Evolutionary conservation across 768 basidiomycete genomes (phyloP).

Genomic region (Hydnum rufescens): DNA sequence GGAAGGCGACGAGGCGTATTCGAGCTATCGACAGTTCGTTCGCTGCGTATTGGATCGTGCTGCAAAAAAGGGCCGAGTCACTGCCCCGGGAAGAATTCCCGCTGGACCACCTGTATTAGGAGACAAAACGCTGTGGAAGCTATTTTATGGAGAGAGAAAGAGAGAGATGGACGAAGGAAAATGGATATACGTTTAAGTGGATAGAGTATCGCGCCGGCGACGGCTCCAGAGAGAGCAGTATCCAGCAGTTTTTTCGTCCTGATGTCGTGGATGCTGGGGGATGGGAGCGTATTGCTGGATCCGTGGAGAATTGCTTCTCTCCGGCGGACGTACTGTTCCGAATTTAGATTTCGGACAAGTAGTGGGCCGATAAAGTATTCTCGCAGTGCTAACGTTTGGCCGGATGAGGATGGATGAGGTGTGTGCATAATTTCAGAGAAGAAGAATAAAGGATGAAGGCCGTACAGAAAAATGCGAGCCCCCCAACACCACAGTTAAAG

Average conservation of each 20-base stretch:
- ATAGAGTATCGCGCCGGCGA: conserved; percentile 41
- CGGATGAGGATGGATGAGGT: too few species aligned
- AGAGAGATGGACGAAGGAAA: not conserved
- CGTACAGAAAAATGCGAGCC: conserved; percentile 64
- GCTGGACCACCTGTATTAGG: conserved; percentile 52
- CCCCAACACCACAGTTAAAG: conserved; percentile 57
- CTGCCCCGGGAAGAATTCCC: conserved; percentile 36
- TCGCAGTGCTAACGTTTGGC: conserved; percentile 38
- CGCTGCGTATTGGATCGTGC: conserved; percentile 41
- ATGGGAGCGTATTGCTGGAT: conserved; percentile 8
- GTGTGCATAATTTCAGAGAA: conserved; percentile 8
- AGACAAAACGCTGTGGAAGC: conserved; percentile 6
- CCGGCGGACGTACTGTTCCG: conserved; percentile 27
- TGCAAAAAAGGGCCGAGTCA: conserved; percentile 40
- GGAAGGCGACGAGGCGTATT: conserved; percentile 21
- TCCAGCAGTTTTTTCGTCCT: conserved; percentile 45
- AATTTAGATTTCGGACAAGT: conserved; percentile 27
- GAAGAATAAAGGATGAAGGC: conserved; percentile 7
- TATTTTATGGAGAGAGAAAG: not conserved
- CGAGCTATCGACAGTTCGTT: conserved; percentile 49
- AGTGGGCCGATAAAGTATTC: conserved; percentile 58
- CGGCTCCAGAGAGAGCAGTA: conserved; percentile 48
- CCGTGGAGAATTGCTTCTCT: conserved; percentile 18
- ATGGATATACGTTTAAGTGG: conserved; percentile 37
- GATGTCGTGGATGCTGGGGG: conserved; percentile 28